Base-by-base conservation (phyloP, 169 alveolate genomes). In the Plasmodium yoelii region DNA sequence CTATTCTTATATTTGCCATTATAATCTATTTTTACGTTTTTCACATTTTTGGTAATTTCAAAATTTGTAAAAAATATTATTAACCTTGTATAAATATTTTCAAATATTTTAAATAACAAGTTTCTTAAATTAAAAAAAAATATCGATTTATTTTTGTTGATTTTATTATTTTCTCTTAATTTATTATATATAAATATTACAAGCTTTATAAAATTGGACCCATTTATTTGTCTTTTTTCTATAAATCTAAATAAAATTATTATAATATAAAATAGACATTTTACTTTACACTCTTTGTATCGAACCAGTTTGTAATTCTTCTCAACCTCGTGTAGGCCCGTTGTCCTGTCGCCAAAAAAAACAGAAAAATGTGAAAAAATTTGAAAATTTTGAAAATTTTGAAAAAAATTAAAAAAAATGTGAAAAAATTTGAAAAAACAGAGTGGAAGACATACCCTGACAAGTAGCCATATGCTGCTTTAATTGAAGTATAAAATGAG, bases 61-160 rank as follows among this genome's bases (percentile, higher is more conserved):
- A 44, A 64, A 34, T 63, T 80, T 65, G 28, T 42, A 13, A 67
- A 49, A 44, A 80, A 80, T n/a, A 65, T 46, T 28, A 49, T 65
- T 44, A 80, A 47, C 1, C 90, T 82, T 9, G 42, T 69, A 9
- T 80, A 56, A 1, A 80, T 53, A 65, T 67, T 70, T 22, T 69
- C 34, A 47, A 80, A 69, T 49, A 80, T 39, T 64, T 80, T 18
- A 7, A 42, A 7, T 46, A 80, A 15, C 47, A 80, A 18, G 13
- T 7, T 15, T 80, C 56, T 65, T 59, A 65, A n/a, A 15, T 80
- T 80, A 0, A 13, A 10, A 19, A 65, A 44, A 60, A 80, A 80
- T 22, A 24, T 4, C 3, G 47, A 53, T 5, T 65, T 80, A 4
- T 8, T 70, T n/a, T 24, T 6, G 42, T 65, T 65, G 19, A 64